Base-by-base conservation (phyloP, 768 basidiomycete species). In the Lactarius vividus region DNA sequence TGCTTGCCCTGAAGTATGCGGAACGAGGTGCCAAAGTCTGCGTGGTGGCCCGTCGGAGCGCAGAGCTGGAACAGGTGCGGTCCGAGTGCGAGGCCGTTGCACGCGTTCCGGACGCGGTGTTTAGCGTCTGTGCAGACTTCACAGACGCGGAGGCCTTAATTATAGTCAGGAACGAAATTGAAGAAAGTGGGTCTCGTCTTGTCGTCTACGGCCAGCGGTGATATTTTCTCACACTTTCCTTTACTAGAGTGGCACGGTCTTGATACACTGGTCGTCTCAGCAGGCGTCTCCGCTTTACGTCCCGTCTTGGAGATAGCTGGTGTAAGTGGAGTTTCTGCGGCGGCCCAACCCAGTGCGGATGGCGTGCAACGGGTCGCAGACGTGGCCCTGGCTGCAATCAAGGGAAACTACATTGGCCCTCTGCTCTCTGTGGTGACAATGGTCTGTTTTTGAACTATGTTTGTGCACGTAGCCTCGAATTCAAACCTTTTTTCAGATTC, bases 221-320 rank as follows among this genome's bases (percentile, higher is more conserved):
- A 31, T 33, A n/a, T 33, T 29, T 66, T 28, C 46, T 66, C 28
- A 61, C 46, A 26, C 28, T 10, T 56, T 57, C 7, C 37, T 39
- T 39, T 39, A 1, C 20, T 40, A 96, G 94, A 80, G 69, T 95
- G 93, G 92, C 78, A 77, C 1, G 91, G 93, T 18, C 70, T 96
- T 1, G 94, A 96, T 74, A 96, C 94, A 0, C 73, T 96, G 6
- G 77, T 94, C 35, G 84, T 96, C 40, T 83, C 85, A 37, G 93
- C 94, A 3, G 95, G 95, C 4, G 90, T 95, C 0, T 92, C 92
- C 0, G 88, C 93, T 13, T 79, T 94, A 3, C 85, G 84, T 60
- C 89, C 94, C 0, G 77, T 96, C 29, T 79, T 95, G 74, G 82
- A 84, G 2, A 76, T 92, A 11, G 88, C 91, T 18, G 89, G 88